These are phyloP conservation scores for Coemansia sp. DNA, from an alignment of 192 early-diverging fungal genomes.

Conservation along the genomic window DNA sequence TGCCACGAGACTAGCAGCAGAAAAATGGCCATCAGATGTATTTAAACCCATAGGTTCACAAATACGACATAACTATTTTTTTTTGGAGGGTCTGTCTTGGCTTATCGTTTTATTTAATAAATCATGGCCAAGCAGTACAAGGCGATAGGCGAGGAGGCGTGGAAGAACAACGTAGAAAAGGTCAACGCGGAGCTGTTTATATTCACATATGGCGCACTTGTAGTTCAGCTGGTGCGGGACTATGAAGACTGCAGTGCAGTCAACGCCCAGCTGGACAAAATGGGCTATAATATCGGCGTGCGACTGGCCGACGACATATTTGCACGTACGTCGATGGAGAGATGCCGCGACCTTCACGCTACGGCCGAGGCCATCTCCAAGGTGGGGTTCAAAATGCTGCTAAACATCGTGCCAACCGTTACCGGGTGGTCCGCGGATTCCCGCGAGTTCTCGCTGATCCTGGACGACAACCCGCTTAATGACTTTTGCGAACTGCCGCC, in stretches of 20 bases:
- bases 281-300: slow-evolving; percentile 98
- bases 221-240: slow-evolving; percentile 91
- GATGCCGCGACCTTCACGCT: slow-evolving; percentile 82
- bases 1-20: slow-evolving; percentile 28
- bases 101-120: slow-evolving; percentile 11
- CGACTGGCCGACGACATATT: slow-evolving; percentile 96
- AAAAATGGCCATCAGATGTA: background rate
- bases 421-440: slow-evolving; percentile 77
- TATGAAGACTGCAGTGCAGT: slow-evolving; percentile 89
- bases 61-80: no score
- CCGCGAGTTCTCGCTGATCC: slow-evolving; percentile 87
- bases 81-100: no score
- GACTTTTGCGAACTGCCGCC: slow-evolving; percentile 98
- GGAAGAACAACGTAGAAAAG: slow-evolving; percentile 93
- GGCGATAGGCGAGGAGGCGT: slow-evolving; percentile 88
- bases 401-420: slow-evolving; percentile 84
- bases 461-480: slow-evolving; percentile 95
- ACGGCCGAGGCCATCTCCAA: slow-evolving; percentile 96
- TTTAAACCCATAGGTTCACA: background rate
- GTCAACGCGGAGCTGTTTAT: slow-evolving; percentile 96
- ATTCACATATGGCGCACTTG: slow-evolving; percentile 95
- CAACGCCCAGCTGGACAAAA: slow-evolving; percentile 96
- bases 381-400: slow-evolving; percentile 95
- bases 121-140: slow-evolving; percentile 70
- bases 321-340: slow-evolving; percentile 62